Percentiles rank a stretch among this genome's conserved stretches.
Conservation (phyloP, 1,284 basidiomycete genomes). For the Moniliella sp. region DNA sequence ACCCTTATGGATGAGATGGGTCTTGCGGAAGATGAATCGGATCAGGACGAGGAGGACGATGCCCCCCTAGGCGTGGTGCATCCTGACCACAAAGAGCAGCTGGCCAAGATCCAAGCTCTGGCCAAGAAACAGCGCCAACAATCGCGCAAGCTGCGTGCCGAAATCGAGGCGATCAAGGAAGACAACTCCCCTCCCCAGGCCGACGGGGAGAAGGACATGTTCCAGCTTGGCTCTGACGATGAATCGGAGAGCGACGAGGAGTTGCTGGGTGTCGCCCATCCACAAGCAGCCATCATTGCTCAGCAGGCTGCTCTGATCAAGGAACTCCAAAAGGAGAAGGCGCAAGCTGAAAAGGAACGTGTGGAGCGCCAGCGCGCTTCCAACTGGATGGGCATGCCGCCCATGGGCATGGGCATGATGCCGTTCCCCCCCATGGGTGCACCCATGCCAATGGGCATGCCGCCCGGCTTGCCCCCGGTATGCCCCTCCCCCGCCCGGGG, state of each 20-base stretch:
- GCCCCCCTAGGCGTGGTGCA: conserved; percentile 15
- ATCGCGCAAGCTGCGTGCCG: not conserved
- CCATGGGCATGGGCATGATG: too few relatives aligned
- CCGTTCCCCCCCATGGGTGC: too few relatives aligned
- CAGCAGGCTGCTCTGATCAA: conserved; percentile 25
- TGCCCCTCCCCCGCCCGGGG: too few relatives aligned
- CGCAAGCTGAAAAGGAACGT: conserved; percentile 4
- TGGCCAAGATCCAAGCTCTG: conserved; percentile 2
- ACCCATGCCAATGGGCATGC: too few relatives aligned
- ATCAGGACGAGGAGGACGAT: conserved; percentile 17
- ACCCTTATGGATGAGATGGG: not conserved
- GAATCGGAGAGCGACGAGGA: conserved; percentile 5
- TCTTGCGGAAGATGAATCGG: conserved; percentile 1
- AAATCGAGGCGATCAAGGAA: too few relatives aligned
- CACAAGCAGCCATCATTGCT: conserved; percentile 29
- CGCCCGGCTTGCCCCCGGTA: too few relatives aligned
- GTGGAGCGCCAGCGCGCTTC: too few relatives aligned
- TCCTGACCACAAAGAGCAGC: conserved; percentile 7
- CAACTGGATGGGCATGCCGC: too few relatives aligned
- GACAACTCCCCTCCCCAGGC: too few relatives aligned
- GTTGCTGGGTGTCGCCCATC: conserved; percentile 21
- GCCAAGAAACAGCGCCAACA: not conserved
- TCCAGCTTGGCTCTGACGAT: not conserved
- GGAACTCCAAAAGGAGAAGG: conserved; percentile 15
- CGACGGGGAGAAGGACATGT: too few relatives aligned